Evolutionary conservation across 2,329 filamentous ascomycete genomes (phyloP).

Genomic region (Aureobasidium sp.): DNA sequence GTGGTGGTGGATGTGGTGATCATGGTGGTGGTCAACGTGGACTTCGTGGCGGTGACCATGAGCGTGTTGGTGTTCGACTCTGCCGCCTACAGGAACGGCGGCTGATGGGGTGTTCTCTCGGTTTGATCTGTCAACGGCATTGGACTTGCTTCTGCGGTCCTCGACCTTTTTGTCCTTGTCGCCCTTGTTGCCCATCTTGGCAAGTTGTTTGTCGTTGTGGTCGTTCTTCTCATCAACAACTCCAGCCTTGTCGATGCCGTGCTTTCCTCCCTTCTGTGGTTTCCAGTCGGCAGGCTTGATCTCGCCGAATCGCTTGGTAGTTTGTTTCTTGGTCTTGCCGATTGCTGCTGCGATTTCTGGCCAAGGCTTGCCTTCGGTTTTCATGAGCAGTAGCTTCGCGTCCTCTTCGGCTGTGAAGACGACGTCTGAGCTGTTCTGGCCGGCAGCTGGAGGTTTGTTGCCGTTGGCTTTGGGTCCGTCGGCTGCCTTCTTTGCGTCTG

Average conservation of each 20-base stretch:
- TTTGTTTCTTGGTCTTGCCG: constrained; percentile 13
- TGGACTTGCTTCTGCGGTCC: not conserved
- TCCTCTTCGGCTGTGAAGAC: constrained; percentile 36
- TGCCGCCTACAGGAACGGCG: not conserved
- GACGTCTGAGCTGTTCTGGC: not conserved
- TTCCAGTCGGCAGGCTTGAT: constrained; percentile 27
- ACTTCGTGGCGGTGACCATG: not conserved
- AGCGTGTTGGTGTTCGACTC: not conserved
- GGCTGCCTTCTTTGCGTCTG: not conserved
- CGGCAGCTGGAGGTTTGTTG: not conserved
- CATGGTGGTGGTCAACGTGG: not conserved
- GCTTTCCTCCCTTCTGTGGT: not conserved
- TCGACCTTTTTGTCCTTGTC: constrained; percentile 18
- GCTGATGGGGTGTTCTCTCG: not conserved
- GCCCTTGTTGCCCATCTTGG: constrained; percentile 20
- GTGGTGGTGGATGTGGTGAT: not conserved
- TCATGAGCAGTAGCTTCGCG: constrained; percentile 32
- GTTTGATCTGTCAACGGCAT: constrained; percentile 17
- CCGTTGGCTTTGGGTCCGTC: not conserved
- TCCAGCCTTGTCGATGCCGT: not conserved
- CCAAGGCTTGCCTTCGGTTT: constrained; percentile 19
- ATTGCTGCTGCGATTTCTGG: constrained; percentile 18
- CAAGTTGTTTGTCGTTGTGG: not conserved
- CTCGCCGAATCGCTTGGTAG: constrained; percentile 29
- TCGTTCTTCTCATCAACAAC: constrained; percentile 17